Conservation (phyloP, 352 stramenopile species). For the Globisporangium carolinianum region DNA sequence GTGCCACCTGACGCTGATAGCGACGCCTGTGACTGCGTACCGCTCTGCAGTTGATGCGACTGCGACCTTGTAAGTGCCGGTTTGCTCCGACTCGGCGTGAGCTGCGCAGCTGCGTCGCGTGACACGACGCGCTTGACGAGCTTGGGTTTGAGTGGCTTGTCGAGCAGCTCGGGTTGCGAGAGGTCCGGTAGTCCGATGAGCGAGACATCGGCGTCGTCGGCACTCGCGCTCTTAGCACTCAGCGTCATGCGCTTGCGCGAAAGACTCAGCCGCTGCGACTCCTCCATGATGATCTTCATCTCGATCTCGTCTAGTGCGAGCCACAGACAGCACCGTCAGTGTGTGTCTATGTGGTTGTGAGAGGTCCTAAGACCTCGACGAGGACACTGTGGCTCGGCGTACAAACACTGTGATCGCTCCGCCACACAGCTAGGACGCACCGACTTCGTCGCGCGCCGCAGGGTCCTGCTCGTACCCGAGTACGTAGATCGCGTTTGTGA, state of each 20-base stretch:
- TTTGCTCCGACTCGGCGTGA: slow-evolving; percentile 14
- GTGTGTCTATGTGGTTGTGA: not conserved
- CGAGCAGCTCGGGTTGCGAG: slow-evolving; percentile 9
- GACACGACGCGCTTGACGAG: slow-evolving; percentile 34
- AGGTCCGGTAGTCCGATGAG: slow-evolving; percentile 52
- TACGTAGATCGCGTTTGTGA: slow-evolving; percentile 31
- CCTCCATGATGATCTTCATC: slow-evolving; percentile 72
- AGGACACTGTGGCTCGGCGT: too few relatives aligned
- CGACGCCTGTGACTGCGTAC: not conserved
- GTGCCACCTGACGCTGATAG: not conserved
- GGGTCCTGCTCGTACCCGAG: slow-evolving; percentile 61
- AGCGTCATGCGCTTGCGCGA: slow-evolving; percentile 20
- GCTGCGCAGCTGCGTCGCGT: slow-evolving; percentile 14
- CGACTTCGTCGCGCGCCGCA: slow-evolving; percentile 55
- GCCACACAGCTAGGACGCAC: slow-evolving; percentile 18
- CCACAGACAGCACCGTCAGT: not conserved
- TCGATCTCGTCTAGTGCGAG: slow-evolving; percentile 48
- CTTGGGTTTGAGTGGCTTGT: slow-evolving; percentile 5
- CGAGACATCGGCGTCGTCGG: slow-evolving; percentile 40
- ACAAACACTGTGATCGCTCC: too few relatives aligned
- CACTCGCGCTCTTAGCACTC: not conserved
- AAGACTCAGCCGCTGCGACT: slow-evolving; percentile 40
- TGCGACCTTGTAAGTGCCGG: slow-evolving; percentile 27
- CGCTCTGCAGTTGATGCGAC: slow-evolving; percentile 17
- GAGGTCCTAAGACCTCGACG: too few relatives aligned